Percentiles rank a stretch among this genome's conserved stretches.
Evolutionary conservation across 495 filamentous ascomycete genomes (phyloP).

Genomic region (Aspergillus homomorphus): DNA sequence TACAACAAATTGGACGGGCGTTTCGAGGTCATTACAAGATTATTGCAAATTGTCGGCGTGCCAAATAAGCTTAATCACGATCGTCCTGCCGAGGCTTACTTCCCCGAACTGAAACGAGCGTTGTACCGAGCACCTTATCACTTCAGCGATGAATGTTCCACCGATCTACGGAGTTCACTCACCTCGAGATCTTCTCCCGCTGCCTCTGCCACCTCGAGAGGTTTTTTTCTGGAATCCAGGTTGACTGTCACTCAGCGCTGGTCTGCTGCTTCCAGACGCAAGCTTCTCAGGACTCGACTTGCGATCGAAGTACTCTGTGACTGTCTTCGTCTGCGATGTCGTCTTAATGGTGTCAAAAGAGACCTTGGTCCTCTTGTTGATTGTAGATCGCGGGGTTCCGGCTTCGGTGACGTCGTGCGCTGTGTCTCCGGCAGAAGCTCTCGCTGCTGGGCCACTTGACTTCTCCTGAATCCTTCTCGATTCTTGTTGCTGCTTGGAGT

Average conservation of each 20-base stretch:
- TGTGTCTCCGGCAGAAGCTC: neutral
- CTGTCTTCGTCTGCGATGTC: slow-evolving; percentile 5
- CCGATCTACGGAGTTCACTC: neutral
- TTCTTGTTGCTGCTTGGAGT: slow-evolving; percentile 17
- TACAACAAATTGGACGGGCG: neutral
- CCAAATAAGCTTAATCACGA: neutral
- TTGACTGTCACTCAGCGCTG: slow-evolving; percentile 10
- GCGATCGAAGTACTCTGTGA: slow-evolving; percentile 16
- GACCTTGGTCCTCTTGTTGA: slow-evolving; percentile 14
- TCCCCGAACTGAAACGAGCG: slow-evolving; percentile 29
- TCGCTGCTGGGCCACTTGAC: neutral
- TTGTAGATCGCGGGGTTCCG: neutral
- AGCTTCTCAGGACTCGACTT: slow-evolving; percentile 21
- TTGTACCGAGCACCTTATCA: slow-evolving; percentile 33
- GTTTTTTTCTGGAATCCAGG: slow-evolving; percentile 5
- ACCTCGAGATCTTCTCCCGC: slow-evolving; percentile 30
- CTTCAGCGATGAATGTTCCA: slow-evolving; percentile 7
- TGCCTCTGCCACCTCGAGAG: slow-evolving; percentile 14
- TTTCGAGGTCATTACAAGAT: neutral
- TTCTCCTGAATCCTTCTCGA: slow-evolving; percentile 1
- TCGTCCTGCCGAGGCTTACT: neutral
- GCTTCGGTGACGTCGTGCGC: neutral
- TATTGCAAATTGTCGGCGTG: neutral
- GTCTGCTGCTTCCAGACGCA: slow-evolving; percentile 20
- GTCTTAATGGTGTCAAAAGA: neutral